Percentiles rank a stretch among this genome's conserved stretches.
Conservation (phyloP, 2,329 filamentous ascomycete genomes). For the Emergomyces orientalis region DNA sequence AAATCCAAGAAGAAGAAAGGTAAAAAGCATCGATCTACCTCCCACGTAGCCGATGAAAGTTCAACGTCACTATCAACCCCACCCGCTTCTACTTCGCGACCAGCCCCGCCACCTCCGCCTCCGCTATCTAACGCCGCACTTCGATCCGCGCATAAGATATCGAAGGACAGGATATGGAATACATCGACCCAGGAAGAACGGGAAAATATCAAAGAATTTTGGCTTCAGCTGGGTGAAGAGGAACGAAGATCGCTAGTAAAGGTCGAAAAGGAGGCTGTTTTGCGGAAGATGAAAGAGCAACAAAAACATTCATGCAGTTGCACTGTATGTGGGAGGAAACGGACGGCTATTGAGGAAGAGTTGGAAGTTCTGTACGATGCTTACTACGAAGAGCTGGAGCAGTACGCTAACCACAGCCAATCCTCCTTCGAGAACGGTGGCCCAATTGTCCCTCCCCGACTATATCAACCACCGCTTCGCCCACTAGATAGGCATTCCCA, state of each 20-base stretch:
- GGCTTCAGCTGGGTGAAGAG: constrained; percentile 87
- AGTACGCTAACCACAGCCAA: constrained; percentile 83
- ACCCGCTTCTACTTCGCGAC: constrained; percentile 36
- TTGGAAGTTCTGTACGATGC: constrained; percentile 95
- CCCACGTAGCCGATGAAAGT: constrained; percentile 29
- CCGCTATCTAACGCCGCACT: constrained; percentile 36
- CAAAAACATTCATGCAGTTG: constrained; percentile 99
- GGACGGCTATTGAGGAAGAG: constrained; percentile 95
- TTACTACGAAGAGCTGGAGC: constrained; percentile 95
- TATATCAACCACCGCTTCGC: constrained; percentile 49
- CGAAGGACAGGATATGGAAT: constrained; percentile 91
- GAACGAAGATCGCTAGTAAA: constrained; percentile 93
- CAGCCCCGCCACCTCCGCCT: constrained; percentile 35
- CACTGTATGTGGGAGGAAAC: constrained; percentile 90
- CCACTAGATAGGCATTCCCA: constrained; percentile 50
- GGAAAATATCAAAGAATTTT: constrained; percentile 96
- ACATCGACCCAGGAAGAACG: constrained; percentile 89
- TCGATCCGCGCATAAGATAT: constrained; percentile 39
- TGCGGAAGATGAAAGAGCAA: constrained; percentile 99
- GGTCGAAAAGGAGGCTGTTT: constrained; percentile 94
- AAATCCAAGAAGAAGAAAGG: constrained; percentile 37
- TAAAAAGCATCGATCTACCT: constrained; percentile 29
- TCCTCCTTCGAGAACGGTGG: constrained; percentile 49
- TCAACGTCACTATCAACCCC: constrained; percentile 32
- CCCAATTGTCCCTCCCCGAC: constrained; percentile 59